Evolutionary conservation across 2,329 filamentous ascomycete species (phyloP).

Genomic region (Ophiostoma triangulosporum): DNA sequence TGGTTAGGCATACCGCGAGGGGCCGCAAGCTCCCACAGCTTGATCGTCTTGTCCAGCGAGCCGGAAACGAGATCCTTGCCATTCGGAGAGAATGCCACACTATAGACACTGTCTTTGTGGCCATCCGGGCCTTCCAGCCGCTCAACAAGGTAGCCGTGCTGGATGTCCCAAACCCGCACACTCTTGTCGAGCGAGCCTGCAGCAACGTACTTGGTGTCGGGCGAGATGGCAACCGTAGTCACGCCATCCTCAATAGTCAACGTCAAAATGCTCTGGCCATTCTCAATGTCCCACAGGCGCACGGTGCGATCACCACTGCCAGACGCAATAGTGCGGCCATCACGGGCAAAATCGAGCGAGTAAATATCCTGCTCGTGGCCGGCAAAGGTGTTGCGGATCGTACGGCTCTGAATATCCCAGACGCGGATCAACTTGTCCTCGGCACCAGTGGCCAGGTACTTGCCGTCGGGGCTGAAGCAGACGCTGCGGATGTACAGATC

Average conservation of each 20-base stretch:
- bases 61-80: slow-evolving; percentile 89
- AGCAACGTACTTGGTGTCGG: slow-evolving; percentile 85
- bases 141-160: slow-evolving; percentile 74
- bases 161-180: slow-evolving; percentile 91
- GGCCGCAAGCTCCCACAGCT: slow-evolving; percentile 90
- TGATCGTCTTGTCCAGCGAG: slow-evolving; percentile 94
- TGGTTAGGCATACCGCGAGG: slow-evolving; percentile 53
- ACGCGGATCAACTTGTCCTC: slow-evolving; percentile 97
- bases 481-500: slow-evolving; percentile 96
- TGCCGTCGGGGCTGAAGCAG: slow-evolving; percentile 94
- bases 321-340: slow-evolving; percentile 87
- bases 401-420: slow-evolving; percentile 78
- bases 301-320: slow-evolving; percentile 92
- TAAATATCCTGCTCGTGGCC: slow-evolving; percentile 99
- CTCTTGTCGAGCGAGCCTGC: slow-evolving; percentile 95
- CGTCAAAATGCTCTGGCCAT: slow-evolving; percentile 66
- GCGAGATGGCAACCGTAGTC: slow-evolving; percentile 93
- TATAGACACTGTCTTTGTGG: slow-evolving; percentile 95
- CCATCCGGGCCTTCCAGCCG: slow-evolving; percentile 85
- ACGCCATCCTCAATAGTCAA: slow-evolving; percentile 93
- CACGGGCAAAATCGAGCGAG: slow-evolving; percentile 85
- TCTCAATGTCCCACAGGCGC: slow-evolving; percentile 89
- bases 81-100: slow-evolving; percentile 87
- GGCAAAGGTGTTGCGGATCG: slow-evolving; percentile 85
- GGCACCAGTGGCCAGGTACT: slow-evolving; percentile 85